A percentile compares a stretch with the other conserved stretches of the same genome.
Evolutionary conservation across 345 rosid genomes (phyloP).

Genomic region (Euclidium syriacum): DNA sequence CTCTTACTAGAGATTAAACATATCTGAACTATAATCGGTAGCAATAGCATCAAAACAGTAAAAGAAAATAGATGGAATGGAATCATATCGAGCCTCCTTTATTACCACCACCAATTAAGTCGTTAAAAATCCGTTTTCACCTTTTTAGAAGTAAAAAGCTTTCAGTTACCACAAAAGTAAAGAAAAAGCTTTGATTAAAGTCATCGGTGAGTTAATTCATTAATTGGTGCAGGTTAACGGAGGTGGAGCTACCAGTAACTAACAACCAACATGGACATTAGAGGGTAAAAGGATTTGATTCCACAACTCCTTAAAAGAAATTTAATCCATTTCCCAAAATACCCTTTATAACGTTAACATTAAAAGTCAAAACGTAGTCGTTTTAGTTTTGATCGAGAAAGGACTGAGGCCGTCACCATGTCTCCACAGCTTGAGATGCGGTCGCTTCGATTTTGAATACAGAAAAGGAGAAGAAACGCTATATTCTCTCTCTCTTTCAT

Average conservation of each 20-base stretch:
- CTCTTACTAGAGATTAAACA: no score
- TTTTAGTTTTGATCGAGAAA: background rate
- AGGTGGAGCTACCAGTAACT: slow-evolving; percentile 19
- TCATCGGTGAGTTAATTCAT: slow-evolving; percentile 10
- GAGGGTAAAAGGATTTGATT: slow-evolving; percentile 25
- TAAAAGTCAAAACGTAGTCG: slow-evolving; percentile 21
- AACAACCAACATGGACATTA: background rate
- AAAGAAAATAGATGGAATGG: no score
- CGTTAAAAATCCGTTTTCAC: background rate
- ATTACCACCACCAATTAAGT: no score
- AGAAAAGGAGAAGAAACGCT: background rate
- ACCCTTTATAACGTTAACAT: slow-evolving; percentile 28
- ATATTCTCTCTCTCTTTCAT: background rate
- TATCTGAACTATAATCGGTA: no score
- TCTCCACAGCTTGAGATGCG: slow-evolving; percentile 14
- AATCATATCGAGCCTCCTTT: no score
- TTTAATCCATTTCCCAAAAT: background rate
- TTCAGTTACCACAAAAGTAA: no score
- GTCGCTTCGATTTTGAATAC: slow-evolving; percentile 1
- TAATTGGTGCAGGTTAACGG: slow-evolving; percentile 14
- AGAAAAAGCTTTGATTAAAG: background rate
- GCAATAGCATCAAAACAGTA: no score
- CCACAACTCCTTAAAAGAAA: slow-evolving; percentile 1
- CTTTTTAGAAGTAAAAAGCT: no score
- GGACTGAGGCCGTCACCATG: background rate